These are phyloP conservation scores for Stephanodiscus triporus DNA, from an alignment of 108 stramenopile genomes.

Conservation along the genomic window DNA sequence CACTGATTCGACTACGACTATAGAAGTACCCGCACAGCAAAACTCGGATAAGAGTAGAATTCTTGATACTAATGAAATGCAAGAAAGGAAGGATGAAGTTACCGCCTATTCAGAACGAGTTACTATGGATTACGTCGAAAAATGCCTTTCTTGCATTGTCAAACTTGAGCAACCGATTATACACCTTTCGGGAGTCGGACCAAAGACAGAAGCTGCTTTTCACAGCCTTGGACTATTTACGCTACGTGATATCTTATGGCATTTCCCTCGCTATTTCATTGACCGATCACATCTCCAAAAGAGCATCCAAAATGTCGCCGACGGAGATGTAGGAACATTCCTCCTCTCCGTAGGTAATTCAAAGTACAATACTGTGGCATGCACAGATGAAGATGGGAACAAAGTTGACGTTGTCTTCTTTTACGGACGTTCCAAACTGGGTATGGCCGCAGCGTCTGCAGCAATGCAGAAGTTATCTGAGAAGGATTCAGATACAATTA, in stretches of 20 bases:
- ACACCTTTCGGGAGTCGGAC: slow-evolving; percentile 31
- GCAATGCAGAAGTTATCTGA: slow-evolving; percentile 7
- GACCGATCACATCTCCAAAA: slow-evolving; percentile 26
- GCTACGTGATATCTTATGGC: slow-evolving; percentile 34
- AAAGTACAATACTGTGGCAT: slow-evolving; percentile 18
- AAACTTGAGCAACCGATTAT: slow-evolving; percentile 36
- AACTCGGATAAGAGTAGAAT: not conserved
- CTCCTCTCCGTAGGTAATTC: slow-evolving; percentile 9
- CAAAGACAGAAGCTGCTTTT: slow-evolving; percentile 25
- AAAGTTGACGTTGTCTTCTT: slow-evolving; percentile 23
- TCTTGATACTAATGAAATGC: not conserved
- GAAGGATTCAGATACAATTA: slow-evolving; percentile 1
- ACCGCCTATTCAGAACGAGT: slow-evolving; percentile 4
- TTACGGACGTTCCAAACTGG: slow-evolving; percentile 20
- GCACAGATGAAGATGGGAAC: slow-evolving; percentile 38
- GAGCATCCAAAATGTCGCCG: slow-evolving; percentile 11
- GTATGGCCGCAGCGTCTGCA: slow-evolving; percentile 4
- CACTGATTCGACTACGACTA: not conserved
- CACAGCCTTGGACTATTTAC: slow-evolving; percentile 35
- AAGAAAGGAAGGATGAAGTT: slow-evolving; percentile 2
- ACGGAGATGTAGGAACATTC: slow-evolving; percentile 40
- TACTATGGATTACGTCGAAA: slow-evolving; percentile 22
- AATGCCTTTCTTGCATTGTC: slow-evolving; percentile 11
- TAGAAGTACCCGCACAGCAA: not conserved
- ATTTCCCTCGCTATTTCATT: slow-evolving; percentile 39